phyloP scores from a whole-genome alignment of 768 basidiomycete genomes.

The Xerocomellus intermedius region DNA sequence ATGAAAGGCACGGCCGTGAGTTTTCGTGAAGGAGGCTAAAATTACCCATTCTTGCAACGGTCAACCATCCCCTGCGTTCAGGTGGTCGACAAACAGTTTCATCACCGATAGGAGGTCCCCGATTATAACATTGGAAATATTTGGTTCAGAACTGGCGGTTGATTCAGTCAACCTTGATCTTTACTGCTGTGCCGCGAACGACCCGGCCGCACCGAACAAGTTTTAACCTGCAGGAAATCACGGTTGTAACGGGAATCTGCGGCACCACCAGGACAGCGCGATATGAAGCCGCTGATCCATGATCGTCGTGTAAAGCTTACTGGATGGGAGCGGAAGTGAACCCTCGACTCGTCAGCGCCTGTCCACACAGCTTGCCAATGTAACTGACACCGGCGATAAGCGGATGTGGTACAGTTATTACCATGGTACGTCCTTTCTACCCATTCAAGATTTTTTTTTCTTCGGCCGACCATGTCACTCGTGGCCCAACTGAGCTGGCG shows the following conservation, averaged over 20 bases:
- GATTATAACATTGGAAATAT: not conserved
- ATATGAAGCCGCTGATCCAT: not conserved
- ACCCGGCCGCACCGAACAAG: not conserved
- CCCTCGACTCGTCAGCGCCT: not conserved
- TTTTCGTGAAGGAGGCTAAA: not conserved
- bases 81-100: not conserved
- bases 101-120: too few relatives aligned
- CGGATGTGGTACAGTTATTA: too few relatives aligned
- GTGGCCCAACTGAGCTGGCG: not conserved
- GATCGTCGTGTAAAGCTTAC: not conserved
- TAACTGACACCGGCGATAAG: too few relatives aligned
- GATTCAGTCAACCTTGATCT: not conserved
- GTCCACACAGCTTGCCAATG: too few relatives aligned
- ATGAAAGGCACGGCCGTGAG: not conserved
- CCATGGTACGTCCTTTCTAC: too few relatives aligned
- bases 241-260: not conserved
- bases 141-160: not conserved
- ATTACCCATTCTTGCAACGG: not conserved
- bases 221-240: not conserved
- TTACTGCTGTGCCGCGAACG: too few relatives aligned
- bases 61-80: not conserved
- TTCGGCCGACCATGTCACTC: too few relatives aligned
- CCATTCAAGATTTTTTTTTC: not conserved
- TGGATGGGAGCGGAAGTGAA: not conserved
- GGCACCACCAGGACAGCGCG: not conserved